phyloP scores from a whole-genome alignment of 202 grass and related monocot species.

The Setaria italica region DNA sequence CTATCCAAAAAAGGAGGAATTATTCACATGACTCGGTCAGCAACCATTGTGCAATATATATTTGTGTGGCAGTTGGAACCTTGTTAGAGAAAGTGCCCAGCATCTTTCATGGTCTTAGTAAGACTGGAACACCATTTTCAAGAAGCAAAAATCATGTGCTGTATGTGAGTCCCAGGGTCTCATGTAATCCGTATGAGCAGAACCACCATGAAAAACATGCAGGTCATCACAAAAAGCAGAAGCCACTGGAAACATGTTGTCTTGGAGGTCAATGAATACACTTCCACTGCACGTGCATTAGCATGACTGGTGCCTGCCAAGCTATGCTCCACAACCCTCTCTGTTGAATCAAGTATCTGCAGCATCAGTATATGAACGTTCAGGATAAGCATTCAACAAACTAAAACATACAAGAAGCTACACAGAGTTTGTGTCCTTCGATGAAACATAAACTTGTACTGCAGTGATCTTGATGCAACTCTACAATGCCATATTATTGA shows the following conservation, averaged over 20 bases:
- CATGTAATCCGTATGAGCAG: slow-evolving; percentile 64
- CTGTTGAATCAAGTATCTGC: slow-evolving; percentile 69
- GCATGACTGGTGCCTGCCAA: slow-evolving; percentile 53
- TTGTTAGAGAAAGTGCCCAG: background rate
- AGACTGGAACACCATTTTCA: background rate
- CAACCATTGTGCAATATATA: too few relatives aligned
- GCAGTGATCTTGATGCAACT: background rate
- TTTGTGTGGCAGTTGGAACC: background rate
- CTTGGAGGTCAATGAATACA: slow-evolving; percentile 52
- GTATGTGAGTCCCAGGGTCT: background rate
- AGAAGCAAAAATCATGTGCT: background rate
- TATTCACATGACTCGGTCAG: too few relatives aligned
- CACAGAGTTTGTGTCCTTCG: background rate
- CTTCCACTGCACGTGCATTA: slow-evolving; percentile 46
- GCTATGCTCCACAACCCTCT: slow-evolving; percentile 62
- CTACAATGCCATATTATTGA: background rate
- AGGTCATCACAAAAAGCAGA: slow-evolving; percentile 56
- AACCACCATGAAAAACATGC: slow-evolving; percentile 70
- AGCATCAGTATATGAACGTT: background rate
- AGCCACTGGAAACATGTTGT: slow-evolving; percentile 66
- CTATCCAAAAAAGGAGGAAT: too few relatives aligned
- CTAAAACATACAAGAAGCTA: background rate
- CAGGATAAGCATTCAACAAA: background rate
- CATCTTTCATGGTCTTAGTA: background rate
- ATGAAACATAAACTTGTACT: background rate